A percentile compares a stretch with the other conserved stretches of the same genome.
These are phyloP conservation scores for Cystofilobasidium bisporidii DNA, from an alignment of 768 basidiomycete species.

Conservation along the genomic window DNA sequence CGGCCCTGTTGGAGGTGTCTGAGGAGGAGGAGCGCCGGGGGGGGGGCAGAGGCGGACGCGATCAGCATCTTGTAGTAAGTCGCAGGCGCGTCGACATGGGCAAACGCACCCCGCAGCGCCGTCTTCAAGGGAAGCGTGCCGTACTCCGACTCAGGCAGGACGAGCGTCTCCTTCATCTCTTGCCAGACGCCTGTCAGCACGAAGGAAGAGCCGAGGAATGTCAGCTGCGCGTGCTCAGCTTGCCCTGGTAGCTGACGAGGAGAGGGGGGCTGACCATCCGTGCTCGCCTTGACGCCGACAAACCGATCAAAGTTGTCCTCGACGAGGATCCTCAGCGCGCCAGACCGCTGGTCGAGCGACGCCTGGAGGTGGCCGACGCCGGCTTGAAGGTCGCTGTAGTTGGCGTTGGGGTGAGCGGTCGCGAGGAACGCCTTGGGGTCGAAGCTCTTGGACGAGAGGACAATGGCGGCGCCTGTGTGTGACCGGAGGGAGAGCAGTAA, in stretches of 20 bases:
- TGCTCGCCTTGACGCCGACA: conserved; percentile 90
- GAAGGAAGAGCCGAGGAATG: background rate
- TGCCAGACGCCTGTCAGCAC: conserved; percentile 65
- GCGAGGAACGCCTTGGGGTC: conserved; percentile 90
- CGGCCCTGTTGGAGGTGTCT: conserved; percentile 87
- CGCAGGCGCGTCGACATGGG: background rate
- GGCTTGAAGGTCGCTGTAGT: conserved; percentile 75
- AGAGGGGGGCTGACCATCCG: conserved; percentile 57
- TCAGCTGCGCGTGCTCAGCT: background rate
- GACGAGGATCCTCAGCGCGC: conserved; percentile 87
- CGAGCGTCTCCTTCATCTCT: conserved; percentile 84
- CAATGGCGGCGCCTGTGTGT: conserved; percentile 61
- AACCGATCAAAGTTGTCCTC: conserved; percentile 98
- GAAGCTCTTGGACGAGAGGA: conserved; percentile 86
- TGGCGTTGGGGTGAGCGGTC: conserved; percentile 83
- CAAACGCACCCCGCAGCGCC: conserved; percentile 64
- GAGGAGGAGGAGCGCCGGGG: conserved; percentile 5
- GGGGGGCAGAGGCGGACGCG: background rate
- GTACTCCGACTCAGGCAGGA: conserved; percentile 66
- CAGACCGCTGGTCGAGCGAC: conserved; percentile 80
- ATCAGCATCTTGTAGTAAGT: background rate
- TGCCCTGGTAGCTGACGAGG: background rate
- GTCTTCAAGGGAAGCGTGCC: conserved; percentile 72
- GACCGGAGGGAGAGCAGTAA: background rate
- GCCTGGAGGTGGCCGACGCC: conserved; percentile 65